Evolutionary conservation across 306 rosid species (phyloP).

Genomic region (Begonia peltatifolia): DNA sequence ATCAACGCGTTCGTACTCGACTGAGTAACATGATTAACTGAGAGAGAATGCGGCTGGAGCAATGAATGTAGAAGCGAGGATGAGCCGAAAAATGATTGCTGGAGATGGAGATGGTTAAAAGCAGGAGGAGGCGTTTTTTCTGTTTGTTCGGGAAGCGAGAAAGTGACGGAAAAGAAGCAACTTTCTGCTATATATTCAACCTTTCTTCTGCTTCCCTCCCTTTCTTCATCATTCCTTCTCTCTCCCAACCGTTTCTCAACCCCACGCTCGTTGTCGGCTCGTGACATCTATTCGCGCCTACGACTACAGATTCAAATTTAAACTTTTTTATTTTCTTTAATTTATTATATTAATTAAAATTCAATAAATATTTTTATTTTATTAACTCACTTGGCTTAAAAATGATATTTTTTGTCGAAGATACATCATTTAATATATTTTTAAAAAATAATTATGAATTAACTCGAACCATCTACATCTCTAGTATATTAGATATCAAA

Average conservation of each 20-base stretch:
- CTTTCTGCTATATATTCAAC: slow-evolving; percentile 36
- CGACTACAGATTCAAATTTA: too few relatives aligned
- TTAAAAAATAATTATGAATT: too few relatives aligned
- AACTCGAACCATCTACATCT: too few relatives aligned
- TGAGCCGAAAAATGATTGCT: slow-evolving; percentile 2
- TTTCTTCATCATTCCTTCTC: slow-evolving; percentile 15
- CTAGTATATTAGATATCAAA: too few relatives aligned
- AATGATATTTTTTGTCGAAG: too few relatives aligned
- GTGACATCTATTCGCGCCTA: not conserved
- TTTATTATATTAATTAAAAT: too few relatives aligned
- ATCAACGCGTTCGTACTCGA: not conserved
- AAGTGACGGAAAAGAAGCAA: slow-evolving; percentile 13
- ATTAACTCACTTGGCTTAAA: too few relatives aligned
- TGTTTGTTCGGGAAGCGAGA: slow-evolving; percentile 39
- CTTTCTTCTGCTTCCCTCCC: slow-evolving; percentile 2
- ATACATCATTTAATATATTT: too few relatives aligned
- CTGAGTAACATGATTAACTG: not conserved
- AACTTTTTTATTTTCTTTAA: too few relatives aligned
- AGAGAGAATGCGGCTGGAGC: not conserved
- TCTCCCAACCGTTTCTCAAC: not conserved
- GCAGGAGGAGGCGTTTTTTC: slow-evolving; percentile 6
- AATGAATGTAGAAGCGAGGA: slow-evolving; percentile 5
- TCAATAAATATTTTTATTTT: too few relatives aligned
- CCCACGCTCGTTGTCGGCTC: not conserved
- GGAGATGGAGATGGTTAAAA: slow-evolving; percentile 1